A percentile compares a stretch with the other conserved stretches of the same genome.
phyloP scores from a whole-genome alignment of 768 basidiomycete genomes.

The Russula griseocarnosa region DNA sequence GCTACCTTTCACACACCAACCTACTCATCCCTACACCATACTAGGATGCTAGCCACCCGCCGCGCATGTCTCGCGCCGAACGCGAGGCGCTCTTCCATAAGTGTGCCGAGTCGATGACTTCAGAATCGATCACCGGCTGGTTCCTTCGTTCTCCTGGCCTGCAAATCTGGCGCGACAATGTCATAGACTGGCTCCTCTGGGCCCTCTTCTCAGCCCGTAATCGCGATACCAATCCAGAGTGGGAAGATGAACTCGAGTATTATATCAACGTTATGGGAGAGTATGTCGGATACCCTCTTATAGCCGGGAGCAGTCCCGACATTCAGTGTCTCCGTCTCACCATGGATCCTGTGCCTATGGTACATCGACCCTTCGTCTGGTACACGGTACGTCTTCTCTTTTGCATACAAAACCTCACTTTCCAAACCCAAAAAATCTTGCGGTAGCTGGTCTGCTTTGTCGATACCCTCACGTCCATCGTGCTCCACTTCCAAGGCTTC shows the following conservation, averaged over 20 bases:
- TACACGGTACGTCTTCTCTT: conserved; percentile 43
- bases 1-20: neutral
- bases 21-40: neutral
- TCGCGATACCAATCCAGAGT: conserved; percentile 36
- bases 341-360: conserved; percentile 51
- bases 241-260: conserved; percentile 49
- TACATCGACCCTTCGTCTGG: conserved; percentile 62
- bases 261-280: conserved; percentile 45
- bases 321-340: conserved; percentile 49
- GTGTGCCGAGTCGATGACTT: conserved; percentile 35
- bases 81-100: conserved; percentile 48
- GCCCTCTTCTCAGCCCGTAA: conserved; percentile 49
- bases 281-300: conserved; percentile 40
- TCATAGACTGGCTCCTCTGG: conserved; percentile 63
- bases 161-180: conserved; percentile 44
- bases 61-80: conserved; percentile 40
- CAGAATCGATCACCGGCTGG: conserved; percentile 48
- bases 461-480: conserved; percentile 44
- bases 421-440: conserved; percentile 2
- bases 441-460: conserved; percentile 50
- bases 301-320: conserved; percentile 39
- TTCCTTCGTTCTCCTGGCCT: conserved; percentile 39
- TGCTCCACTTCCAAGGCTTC: conserved; percentile 46
- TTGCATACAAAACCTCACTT: neutral
- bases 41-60: conserved; percentile 37